Conservation (phyloP, 768 basidiomycete species). For the Tephrocybe sp. region DNA sequence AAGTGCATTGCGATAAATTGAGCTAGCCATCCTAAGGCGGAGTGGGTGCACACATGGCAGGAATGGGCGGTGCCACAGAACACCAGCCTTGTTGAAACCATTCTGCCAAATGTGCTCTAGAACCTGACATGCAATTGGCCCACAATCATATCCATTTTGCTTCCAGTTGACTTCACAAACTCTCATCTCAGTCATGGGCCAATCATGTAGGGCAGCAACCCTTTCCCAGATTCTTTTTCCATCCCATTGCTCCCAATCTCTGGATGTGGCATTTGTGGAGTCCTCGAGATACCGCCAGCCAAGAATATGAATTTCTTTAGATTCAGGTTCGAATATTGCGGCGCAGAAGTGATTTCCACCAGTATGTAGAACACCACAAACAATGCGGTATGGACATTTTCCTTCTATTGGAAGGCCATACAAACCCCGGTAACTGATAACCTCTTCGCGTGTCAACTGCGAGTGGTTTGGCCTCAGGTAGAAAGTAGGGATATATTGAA, state of each 20-base stretch:
- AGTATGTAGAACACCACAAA: not conserved
- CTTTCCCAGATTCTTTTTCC: not conserved
- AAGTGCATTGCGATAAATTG: not conserved
- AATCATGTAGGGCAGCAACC: not conserved
- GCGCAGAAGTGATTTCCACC: conserved; percentile 5
- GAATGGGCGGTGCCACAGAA: conserved; percentile 4
- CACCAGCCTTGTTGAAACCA: not conserved
- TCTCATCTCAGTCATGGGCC: not conserved
- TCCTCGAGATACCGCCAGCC: not conserved
- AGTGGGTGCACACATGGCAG: not conserved
- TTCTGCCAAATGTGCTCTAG: conserved; percentile 9
- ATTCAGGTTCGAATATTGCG: not conserved
- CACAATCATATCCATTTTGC: conserved; percentile 14
- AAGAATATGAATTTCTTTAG: conserved; percentile 1
- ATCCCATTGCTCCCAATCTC: not conserved
- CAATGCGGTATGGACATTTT: not conserved
- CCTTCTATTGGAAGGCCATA: not conserved
- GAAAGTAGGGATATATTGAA: conserved; percentile 1
- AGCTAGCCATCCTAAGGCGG: not conserved
- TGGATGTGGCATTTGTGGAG: not conserved
- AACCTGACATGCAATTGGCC: conserved; percentile 6
- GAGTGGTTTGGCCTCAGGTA: not conserved
- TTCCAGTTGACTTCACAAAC: conserved; percentile 2
- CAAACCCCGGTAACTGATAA: not conserved
- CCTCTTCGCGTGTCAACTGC: not conserved